Evolutionary conservation across 441 rosid genomes (phyloP).

Genomic region (Pelargonium myrrhifolium): DNA sequence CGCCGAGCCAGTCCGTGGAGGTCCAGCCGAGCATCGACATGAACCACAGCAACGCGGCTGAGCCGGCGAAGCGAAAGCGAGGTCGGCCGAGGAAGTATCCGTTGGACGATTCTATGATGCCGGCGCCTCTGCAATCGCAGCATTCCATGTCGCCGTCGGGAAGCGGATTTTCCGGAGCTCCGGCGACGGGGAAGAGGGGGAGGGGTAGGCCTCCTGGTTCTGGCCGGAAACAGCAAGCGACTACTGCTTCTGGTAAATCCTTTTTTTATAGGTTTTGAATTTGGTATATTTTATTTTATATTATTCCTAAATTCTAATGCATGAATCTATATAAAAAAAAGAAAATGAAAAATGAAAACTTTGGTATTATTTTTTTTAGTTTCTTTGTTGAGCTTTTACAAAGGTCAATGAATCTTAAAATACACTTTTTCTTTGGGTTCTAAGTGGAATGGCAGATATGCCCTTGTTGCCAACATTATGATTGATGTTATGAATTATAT

Average conservation of each 20-base stretch:
- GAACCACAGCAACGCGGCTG: slow-evolving; percentile 8
- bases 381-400: no score
- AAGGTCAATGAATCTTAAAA: no score
- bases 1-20: no score
- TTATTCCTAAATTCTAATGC: no score
- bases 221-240: slow-evolving; percentile 17
- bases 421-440: no score
- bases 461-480: no score
- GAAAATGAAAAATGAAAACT: no score
- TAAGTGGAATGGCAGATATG: no score
- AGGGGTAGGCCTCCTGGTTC: slow-evolving; percentile 36
- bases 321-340: no score
- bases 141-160: background rate
- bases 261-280: background rate
- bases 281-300: no score
- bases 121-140: slow-evolving; percentile 7
- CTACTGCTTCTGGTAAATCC: slow-evolving; percentile 18
- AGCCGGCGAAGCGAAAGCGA: slow-evolving; percentile 27
- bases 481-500: no score
- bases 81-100: slow-evolving; percentile 34
- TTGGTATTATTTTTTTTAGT: no score
- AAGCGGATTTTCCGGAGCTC: background rate
- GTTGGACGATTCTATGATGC: slow-evolving; percentile 17
- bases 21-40: background rate
- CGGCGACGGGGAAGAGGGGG: slow-evolving; percentile 14